A percentile compares a stretch with the other conserved stretches of the same genome.
These are phyloP conservation scores for Schoenoplectus tabernaemontani DNA, from an alignment of 202 grass and related monocot species.

Conservation along the genomic window DNA sequence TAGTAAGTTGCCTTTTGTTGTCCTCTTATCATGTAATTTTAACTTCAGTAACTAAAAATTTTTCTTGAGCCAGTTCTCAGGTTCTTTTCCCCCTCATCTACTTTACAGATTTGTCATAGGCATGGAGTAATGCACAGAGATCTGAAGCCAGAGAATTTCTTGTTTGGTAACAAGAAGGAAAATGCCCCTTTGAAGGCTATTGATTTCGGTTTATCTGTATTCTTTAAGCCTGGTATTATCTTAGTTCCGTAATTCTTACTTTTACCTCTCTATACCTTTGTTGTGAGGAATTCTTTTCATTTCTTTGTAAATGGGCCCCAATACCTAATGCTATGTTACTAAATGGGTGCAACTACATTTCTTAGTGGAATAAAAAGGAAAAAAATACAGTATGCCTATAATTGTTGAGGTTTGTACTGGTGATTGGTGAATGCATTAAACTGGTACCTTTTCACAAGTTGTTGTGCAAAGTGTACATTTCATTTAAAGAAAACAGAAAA, in stretches of 20 bases:
- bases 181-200: conserved; percentile 31
- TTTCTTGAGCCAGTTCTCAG: background rate
- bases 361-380: background rate
- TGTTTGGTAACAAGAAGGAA: conserved; percentile 32
- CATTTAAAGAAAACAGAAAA: background rate
- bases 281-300: background rate
- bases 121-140: conserved; percentile 39
- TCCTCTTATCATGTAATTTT: background rate
- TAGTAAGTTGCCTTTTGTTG: background rate
- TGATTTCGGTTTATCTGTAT: conserved; percentile 35
- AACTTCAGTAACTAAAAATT: background rate
- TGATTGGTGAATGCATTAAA: background rate
- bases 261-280: background rate
- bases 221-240: conserved; percentile 34
- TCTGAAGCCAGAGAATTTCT: conserved; percentile 38
- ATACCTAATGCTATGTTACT: background rate
- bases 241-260: background rate
- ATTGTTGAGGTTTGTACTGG: background rate
- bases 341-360: background rate
- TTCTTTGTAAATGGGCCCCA: background rate
- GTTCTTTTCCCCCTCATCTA: background rate
- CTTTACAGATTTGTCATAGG: conserved; percentile 29
- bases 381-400: background rate
- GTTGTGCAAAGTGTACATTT: background rate
- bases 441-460: background rate